These are phyloP conservation scores for Xerocomellus chrysenteron DNA, from an alignment of 768 basidiomycete genomes.

Conservation along the genomic window DNA sequence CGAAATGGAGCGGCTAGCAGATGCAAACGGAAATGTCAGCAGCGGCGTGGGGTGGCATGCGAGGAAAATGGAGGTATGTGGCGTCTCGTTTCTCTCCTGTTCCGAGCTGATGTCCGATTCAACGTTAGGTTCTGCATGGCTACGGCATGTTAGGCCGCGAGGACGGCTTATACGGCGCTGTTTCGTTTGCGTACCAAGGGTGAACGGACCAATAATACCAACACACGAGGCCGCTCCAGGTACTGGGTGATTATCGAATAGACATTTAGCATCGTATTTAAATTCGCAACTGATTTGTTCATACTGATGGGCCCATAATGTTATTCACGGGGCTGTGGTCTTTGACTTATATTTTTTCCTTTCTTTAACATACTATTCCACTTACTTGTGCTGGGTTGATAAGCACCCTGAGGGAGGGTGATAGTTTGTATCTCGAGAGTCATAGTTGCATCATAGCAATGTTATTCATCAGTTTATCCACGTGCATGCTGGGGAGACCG, in stretches of 20 bases:
- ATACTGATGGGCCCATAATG: not conserved
- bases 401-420: not conserved
- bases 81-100: not conserved
- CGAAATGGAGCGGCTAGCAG: conserved; percentile 70
- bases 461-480: not conserved
- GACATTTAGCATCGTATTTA: not conserved
- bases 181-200: conserved; percentile 92
- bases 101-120: not conserved
- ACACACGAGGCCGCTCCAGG: not conserved
- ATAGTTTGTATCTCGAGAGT: not conserved
- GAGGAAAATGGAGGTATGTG: conserved; percentile 92
- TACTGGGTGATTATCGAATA: not conserved
- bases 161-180: conserved; percentile 91
- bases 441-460: not conserved
- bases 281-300: not conserved
- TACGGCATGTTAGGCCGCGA: conserved; percentile 89
- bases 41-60: conserved; percentile 95
- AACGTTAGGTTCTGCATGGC: conserved; percentile 71
- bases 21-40: conserved; percentile 85
- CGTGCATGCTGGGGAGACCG: not conserved
- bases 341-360: not conserved
- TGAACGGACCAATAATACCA: conserved; percentile 29
- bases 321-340: not conserved
- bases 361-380: not conserved
- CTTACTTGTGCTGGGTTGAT: not conserved